Conservation (phyloP, 768 basidiomycete species). For the Terana coerulea region DNA sequence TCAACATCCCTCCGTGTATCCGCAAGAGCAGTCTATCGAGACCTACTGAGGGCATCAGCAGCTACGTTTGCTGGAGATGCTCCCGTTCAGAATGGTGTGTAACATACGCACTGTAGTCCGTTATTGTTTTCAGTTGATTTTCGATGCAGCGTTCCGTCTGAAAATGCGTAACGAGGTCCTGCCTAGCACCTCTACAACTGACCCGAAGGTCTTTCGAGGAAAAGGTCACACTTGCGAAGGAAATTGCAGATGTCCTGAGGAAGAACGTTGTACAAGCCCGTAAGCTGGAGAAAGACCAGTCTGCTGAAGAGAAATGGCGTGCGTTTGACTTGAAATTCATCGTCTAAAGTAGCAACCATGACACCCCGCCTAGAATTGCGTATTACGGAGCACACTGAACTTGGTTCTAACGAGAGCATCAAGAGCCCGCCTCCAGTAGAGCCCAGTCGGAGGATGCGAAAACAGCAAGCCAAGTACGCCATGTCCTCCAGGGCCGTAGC, state of each 20-base stretch:
- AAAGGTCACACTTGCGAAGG: slow-evolving; percentile 55
- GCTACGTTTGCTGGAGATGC: slow-evolving; percentile 60
- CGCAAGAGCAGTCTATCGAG: slow-evolving; percentile 72
- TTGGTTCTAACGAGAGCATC: slow-evolving; percentile 81
- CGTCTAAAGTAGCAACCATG: not conserved
- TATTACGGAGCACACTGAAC: slow-evolving; percentile 77
- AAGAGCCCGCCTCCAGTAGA: slow-evolving; percentile 53
- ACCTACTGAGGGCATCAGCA: slow-evolving; percentile 62
- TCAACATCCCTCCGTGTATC: slow-evolving; percentile 46
- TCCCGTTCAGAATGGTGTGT: slow-evolving; percentile 20
- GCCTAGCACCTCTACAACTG: slow-evolving; percentile 36
- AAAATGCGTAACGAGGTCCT: slow-evolving; percentile 65
- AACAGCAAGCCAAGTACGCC: slow-evolving; percentile 26
- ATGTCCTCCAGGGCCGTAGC: not conserved
- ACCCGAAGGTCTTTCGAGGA: slow-evolving; percentile 48
- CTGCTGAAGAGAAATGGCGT: slow-evolving; percentile 57
- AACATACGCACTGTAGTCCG: no score
- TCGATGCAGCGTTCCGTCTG: slow-evolving; percentile 58
- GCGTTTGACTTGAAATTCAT: slow-evolving; percentile 19
- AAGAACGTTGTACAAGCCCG: slow-evolving; percentile 84
- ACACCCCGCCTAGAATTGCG: slow-evolving; percentile 48
- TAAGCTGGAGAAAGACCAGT: slow-evolving; percentile 33
- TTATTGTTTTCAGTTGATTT: slow-evolving; percentile 7
- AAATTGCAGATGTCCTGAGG: slow-evolving; percentile 71
- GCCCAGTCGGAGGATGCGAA: slow-evolving; percentile 44